phyloP scores from a whole-genome alignment of 305 asterid genomes.

The Lippia alba region DNA sequence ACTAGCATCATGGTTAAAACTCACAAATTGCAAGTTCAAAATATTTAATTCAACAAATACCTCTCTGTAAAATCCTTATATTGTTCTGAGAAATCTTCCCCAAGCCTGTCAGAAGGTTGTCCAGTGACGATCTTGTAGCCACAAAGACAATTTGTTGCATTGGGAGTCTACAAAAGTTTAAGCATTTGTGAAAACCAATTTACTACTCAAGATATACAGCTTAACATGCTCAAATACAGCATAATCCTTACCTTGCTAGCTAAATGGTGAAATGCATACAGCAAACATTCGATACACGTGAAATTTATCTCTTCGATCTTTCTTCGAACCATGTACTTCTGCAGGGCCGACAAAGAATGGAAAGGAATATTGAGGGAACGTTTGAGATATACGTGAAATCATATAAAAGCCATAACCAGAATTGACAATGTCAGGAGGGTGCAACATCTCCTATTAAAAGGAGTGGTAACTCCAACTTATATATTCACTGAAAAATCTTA shows the following conservation, averaged over 20 bases:
- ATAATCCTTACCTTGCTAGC: slow-evolving; percentile 75
- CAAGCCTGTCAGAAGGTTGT: slow-evolving; percentile 97
- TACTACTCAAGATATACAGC: slow-evolving; percentile 18
- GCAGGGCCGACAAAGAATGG: slow-evolving; percentile 35
- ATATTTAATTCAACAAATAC: slow-evolving; percentile 40
- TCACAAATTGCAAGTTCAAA: neutral
- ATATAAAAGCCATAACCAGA: neutral
- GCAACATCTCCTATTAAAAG: slow-evolving; percentile 5
- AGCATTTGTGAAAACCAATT: neutral
- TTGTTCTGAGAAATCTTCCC: slow-evolving; percentile 92
- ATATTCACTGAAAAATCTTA: neutral
- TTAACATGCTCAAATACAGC: slow-evolving; percentile 4
- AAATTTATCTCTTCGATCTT: slow-evolving; percentile 88
- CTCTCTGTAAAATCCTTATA: slow-evolving; percentile 88
- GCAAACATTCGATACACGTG: slow-evolving; percentile 74
- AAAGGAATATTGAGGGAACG: slow-evolving; percentile 12
- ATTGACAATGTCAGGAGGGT: neutral
- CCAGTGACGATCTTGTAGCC: slow-evolving; percentile 98
- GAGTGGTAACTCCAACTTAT: neutral
- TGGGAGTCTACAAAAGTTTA: slow-evolving; percentile 68
- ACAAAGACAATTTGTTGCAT: slow-evolving; percentile 90
- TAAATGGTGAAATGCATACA: slow-evolving; percentile 85
- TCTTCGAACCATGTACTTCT: slow-evolving; percentile 89
- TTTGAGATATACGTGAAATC: slow-evolving; percentile 2
- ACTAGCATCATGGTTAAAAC: too few relatives aligned